phyloP scores from a whole-genome alignment of 2,329 filamentous ascomycete species.

The Ceratocystis albifundus region DNA sequence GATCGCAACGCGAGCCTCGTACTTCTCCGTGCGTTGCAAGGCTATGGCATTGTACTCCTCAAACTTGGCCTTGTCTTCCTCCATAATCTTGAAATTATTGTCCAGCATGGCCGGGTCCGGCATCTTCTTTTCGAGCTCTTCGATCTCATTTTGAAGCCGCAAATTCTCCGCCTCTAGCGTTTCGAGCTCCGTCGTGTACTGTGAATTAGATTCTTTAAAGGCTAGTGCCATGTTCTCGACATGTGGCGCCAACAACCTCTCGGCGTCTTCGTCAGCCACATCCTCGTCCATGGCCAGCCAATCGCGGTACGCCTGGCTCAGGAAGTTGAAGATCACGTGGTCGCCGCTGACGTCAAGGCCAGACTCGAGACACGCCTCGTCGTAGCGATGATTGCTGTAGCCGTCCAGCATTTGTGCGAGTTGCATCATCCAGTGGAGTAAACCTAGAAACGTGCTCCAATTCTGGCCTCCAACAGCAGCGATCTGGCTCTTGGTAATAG shows the following conservation, averaged over 20 bases:
- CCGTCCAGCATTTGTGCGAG: slow-evolving; percentile 85
- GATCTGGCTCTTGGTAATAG: slow-evolving; percentile 92
- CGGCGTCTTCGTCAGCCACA: slow-evolving; percentile 70
- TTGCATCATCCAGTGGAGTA: slow-evolving; percentile 99
- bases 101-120: slow-evolving; percentile 76
- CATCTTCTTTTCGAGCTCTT: slow-evolving; percentile 75
- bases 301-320: slow-evolving; percentile 80
- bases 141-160: slow-evolving; percentile 70
- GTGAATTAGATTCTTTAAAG: slow-evolving; percentile 75
- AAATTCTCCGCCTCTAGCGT: slow-evolving; percentile 79
- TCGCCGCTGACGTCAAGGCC: slow-evolving; percentile 82
- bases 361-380: slow-evolving; percentile 77
- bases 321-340: slow-evolving; percentile 85
- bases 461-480: slow-evolving; percentile 92
- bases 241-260: slow-evolving; percentile 68
- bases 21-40: slow-evolving; percentile 76
- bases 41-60: slow-evolving; percentile 86
- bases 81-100: slow-evolving; percentile 82
- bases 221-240: slow-evolving; percentile 76
- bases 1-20: slow-evolving; percentile 66
- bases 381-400: slow-evolving; percentile 66
- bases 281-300: slow-evolving; percentile 92
- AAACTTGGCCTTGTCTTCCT: slow-evolving; percentile 89
- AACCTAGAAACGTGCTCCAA: slow-evolving; percentile 85
- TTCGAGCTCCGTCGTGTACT: slow-evolving; percentile 72